Base-by-base conservation (phyloP, 1,284 basidiomycete genomes). In the Papiliotrema nemorosa region DNA sequence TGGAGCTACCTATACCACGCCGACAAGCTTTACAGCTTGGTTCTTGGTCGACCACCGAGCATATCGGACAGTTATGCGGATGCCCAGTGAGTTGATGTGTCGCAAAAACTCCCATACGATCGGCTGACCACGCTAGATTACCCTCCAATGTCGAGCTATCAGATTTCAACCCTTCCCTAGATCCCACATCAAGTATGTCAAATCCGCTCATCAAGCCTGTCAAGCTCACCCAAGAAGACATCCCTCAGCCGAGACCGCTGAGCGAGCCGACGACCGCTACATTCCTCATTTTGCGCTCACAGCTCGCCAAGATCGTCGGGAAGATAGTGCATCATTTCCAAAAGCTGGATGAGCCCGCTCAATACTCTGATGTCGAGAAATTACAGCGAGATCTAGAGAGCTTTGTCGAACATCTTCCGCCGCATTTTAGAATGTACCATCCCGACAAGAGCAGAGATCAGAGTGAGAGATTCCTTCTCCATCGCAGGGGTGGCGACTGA, bases 1-100 rank as follows among this genome's bases (percentile, higher is more conserved):
- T 97, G 92, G 91, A 87, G 89, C 10, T 90, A 93, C 69, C 78
- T 96, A 4, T 94, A 92, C 67, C 90, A 94, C 67, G 89, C 89
- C 3, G 92, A 97, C 72, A 84, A 90, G 40, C 60, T 71, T 54
- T 90, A 89, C 69, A 89, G 89, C n/a, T 79, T 97, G 59, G 87
- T 91, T 7, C 78, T 97, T 14, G 92, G 92, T 33, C 81, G 92
- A 53, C 92, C 93, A 3, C 87, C 88, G 52, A 92, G 72, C 25
- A 76, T 76, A 22, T 71, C 68, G 3, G 74, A 76, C 46, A 68
- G 64, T 37, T 76, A 75, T 54, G 73, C 73, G 7, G 74, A 76
- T 47, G 63, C 70, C 5, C 59, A 67, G 67, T 70, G 39, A 54
- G 64, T 59, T 21, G 14, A 36, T 3, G 9, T 22, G 24, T 40